A percentile compares a stretch with the other conserved stretches of the same genome.
Evolutionary conservation across 805 yeast species (phyloP).

Genomic region (Yamadazyma kitorensis): DNA sequence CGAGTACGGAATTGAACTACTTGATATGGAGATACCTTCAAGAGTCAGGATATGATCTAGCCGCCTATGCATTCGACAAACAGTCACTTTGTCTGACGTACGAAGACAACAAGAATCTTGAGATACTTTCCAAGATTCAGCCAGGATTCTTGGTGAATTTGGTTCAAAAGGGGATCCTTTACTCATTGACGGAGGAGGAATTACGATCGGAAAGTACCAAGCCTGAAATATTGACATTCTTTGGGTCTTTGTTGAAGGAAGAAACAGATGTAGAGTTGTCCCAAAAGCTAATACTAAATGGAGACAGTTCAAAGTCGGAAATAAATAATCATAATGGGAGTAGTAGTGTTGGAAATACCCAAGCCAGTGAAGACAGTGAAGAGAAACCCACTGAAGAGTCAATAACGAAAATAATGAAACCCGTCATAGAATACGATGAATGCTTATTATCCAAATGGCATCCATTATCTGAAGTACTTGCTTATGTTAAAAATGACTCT

Average conservation of each 20-base stretch:
- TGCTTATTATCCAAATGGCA: conserved; percentile 55
- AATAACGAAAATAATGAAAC: conserved; percentile 36
- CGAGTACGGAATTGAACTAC: conserved; percentile 83
- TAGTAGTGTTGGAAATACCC: conserved; percentile 3
- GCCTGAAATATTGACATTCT: conserved; percentile 40
- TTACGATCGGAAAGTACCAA: conserved; percentile 23
- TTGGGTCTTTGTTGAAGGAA: conserved; percentile 52
- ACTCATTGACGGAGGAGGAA: conserved; percentile 64
- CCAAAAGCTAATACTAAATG: conserved; percentile 10
- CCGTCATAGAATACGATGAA: conserved; percentile 37
- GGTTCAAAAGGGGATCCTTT: conserved; percentile 83
- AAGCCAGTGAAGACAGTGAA: conserved; percentile 6
- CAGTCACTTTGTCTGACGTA: conserved; percentile 61
- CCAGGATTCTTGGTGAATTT: conserved; percentile 78
- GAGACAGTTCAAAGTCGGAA: conserved; percentile 2
- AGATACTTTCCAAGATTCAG: conserved; percentile 51
- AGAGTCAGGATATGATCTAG: conserved; percentile 73
- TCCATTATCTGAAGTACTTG: conserved; percentile 47
- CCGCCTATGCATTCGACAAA: conserved; percentile 78
- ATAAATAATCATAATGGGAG: neutral
- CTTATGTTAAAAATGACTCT: conserved; percentile 53
- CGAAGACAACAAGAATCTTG: conserved; percentile 41
- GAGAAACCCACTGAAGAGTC: conserved; percentile 11
- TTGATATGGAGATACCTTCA: conserved; percentile 90
- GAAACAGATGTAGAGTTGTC: conserved; percentile 18